Conservation (phyloP, 768 basidiomycete species). For the Mycena pura region DNA sequence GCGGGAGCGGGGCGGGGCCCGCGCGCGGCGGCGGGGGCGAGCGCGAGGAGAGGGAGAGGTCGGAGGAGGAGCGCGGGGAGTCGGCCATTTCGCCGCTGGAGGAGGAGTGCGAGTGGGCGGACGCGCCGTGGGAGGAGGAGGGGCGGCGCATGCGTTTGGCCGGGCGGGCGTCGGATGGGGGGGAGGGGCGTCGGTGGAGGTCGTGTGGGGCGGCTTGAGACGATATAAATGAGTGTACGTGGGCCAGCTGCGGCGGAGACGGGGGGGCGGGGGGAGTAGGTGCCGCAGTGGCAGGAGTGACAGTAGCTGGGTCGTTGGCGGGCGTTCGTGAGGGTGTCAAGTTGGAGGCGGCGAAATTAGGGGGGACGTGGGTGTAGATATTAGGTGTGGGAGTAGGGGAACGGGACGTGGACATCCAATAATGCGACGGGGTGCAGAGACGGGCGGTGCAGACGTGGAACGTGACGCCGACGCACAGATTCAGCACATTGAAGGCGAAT, state of each 20-base stretch:
- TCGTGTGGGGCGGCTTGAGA: constrained; percentile 33
- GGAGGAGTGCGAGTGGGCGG: constrained; percentile 49
- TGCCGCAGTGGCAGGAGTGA: constrained; percentile 28
- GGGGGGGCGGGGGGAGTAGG: constrained; percentile 28
- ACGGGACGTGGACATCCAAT: constrained; percentile 60
- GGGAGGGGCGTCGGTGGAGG: constrained; percentile 32
- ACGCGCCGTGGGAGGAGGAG: constrained; percentile 40
- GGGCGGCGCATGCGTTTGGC: constrained; percentile 50
- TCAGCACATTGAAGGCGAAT: constrained; percentile 25
- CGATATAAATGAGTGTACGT: constrained; percentile 38
- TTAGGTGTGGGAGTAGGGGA: constrained; percentile 53
- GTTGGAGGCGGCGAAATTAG: constrained; percentile 44
- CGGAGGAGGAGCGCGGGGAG: too few relatives aligned
- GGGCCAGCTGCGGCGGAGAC: constrained; percentile 30
- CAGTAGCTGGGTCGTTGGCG: constrained; percentile 44
- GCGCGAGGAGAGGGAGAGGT: too few relatives aligned
- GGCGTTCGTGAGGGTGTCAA: constrained; percentile 52
- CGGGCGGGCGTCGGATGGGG: constrained; percentile 42
- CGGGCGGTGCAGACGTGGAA: constrained; percentile 22
- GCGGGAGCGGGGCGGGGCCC: too few relatives aligned
- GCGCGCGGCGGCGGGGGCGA: too few relatives aligned
- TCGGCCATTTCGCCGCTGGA: constrained; percentile 67
- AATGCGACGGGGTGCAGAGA: constrained; percentile 33
- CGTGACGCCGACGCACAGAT: constrained; percentile 23
- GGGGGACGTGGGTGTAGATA: constrained; percentile 39